Percentiles rank a stretch among this genome's conserved stretches.
Conservation (phyloP, 306 rosid genomes). For the Clitoria ternatea region DNA sequence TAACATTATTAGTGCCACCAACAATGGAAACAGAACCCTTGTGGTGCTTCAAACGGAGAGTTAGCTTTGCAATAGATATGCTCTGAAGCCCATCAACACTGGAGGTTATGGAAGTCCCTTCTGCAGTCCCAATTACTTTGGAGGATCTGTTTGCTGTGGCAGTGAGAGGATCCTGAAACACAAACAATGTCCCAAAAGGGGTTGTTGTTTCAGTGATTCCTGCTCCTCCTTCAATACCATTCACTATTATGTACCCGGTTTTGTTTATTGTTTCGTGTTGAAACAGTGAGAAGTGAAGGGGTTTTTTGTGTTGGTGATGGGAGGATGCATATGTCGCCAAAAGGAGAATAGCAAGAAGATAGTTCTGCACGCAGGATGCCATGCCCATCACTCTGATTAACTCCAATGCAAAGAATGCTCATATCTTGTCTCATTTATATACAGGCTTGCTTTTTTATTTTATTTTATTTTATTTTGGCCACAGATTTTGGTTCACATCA, state of each 20-base stretch:
- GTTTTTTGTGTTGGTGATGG: slow-evolving; percentile 29
- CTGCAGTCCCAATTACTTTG: slow-evolving; percentile 47
- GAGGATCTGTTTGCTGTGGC: slow-evolving; percentile 40
- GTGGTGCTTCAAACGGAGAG: slow-evolving; percentile 46
- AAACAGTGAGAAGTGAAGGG: slow-evolving; percentile 61
- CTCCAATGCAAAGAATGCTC: background rate
- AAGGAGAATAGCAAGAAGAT: slow-evolving; percentile 18
- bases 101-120: slow-evolving; percentile 68
- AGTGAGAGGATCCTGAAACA: slow-evolving; percentile 63
- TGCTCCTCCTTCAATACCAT: slow-evolving; percentile 48
- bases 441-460: no score
- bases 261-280: slow-evolving; percentile 78
- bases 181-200: slow-evolving; percentile 76
- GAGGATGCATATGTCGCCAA: slow-evolving; percentile 5
- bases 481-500: no score
- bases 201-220: slow-evolving; percentile 50
- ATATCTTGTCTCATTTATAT: background rate
- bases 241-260: slow-evolving; percentile 64
- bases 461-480: no score
- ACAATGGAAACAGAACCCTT: slow-evolving; percentile 59
- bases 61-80: slow-evolving; percentile 61
- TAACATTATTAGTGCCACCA: slow-evolving; percentile 49
- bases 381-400: background rate
- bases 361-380: background rate
- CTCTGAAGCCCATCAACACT: slow-evolving; percentile 63